These are phyloP conservation scores for Nicotiana tabacum DNA, from an alignment of 257 asterid species.

Conservation along the genomic window DNA sequence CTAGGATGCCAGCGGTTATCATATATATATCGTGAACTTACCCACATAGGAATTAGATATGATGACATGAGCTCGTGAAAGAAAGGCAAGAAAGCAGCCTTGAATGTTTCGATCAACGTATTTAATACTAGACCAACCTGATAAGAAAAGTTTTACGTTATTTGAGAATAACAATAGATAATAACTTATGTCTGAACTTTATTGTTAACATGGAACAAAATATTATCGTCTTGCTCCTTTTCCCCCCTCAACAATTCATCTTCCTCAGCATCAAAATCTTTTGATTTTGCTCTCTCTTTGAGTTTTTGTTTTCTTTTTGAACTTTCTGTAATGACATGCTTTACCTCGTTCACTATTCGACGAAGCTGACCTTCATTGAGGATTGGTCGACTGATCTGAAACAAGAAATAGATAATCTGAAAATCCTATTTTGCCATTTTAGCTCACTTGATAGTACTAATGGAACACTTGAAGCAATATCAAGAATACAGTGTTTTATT, in stretches of 20 bases:
- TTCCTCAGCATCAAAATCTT: conserved; percentile 40
- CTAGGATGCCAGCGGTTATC: neutral
- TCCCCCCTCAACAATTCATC: conserved; percentile 74
- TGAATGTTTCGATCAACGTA: too few relatives aligned
- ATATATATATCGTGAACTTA: conserved; percentile 28
- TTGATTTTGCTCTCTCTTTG: conserved; percentile 88
- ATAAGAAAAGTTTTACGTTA: too few relatives aligned
- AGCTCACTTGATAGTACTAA: too few relatives aligned
- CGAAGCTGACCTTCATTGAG: conserved; percentile 82
- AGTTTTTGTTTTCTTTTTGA: conserved; percentile 77
- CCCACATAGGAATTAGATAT: conserved; percentile 98
- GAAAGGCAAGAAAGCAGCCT: too few relatives aligned
- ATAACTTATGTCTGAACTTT: too few relatives aligned
- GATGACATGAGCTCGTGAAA: conserved; percentile 19
- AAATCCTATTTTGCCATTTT: neutral
- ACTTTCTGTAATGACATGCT: conserved; percentile 81
- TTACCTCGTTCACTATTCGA: conserved; percentile 81
- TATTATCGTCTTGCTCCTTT: conserved; percentile 95
- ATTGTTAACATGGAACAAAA: conserved; percentile 25
- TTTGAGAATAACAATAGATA: too few relatives aligned
- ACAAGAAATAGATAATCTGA: neutral
- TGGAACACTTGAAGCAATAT: too few relatives aligned
- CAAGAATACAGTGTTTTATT: too few relatives aligned
- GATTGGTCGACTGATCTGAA: conserved; percentile 74
- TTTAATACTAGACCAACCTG: too few relatives aligned